Conservation (phyloP, 495 filamentous ascomycete genomes). For the Xylaria intraflava region DNA sequence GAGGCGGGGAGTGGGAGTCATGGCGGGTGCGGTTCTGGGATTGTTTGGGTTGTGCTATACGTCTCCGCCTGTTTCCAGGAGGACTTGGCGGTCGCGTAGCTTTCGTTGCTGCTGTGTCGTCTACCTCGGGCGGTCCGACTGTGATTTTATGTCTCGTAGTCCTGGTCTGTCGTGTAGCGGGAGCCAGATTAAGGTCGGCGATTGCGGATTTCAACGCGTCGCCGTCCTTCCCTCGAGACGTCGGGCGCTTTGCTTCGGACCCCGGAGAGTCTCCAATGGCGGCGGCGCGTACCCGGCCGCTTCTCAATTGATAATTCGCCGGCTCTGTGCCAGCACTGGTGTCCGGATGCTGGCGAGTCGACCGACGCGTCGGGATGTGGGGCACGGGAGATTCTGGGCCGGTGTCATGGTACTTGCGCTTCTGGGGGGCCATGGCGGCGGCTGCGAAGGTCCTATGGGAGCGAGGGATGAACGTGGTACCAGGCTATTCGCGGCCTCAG, state of each 20-base stretch:
- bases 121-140: background rate
- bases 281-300: constrained; percentile 28
- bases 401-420: constrained; percentile 34
- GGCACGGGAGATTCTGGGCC: constrained; percentile 7
- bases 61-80: background rate
- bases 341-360: constrained; percentile 37
- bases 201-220: constrained; percentile 9
- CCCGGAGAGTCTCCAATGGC: constrained; percentile 5
- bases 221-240: background rate
- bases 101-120: background rate
- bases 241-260: background rate
- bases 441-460: background rate
- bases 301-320: constrained; percentile 25
- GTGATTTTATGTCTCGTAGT: background rate
- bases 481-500: background rate
- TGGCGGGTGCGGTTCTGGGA: background rate
- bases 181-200: background rate
- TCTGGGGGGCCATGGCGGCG: constrained; percentile 32
- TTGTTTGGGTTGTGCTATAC: background rate
- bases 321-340: constrained; percentile 20
- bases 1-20: background rate
- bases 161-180: constrained; percentile 3
- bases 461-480: background rate
- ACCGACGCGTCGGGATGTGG: constrained; percentile 27
- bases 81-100: constrained; percentile 12